Evolutionary conservation across 768 basidiomycete genomes (phyloP), one percentile per base, ranked within the genome.

Genomic region (Suillus subluteus): DNA sequence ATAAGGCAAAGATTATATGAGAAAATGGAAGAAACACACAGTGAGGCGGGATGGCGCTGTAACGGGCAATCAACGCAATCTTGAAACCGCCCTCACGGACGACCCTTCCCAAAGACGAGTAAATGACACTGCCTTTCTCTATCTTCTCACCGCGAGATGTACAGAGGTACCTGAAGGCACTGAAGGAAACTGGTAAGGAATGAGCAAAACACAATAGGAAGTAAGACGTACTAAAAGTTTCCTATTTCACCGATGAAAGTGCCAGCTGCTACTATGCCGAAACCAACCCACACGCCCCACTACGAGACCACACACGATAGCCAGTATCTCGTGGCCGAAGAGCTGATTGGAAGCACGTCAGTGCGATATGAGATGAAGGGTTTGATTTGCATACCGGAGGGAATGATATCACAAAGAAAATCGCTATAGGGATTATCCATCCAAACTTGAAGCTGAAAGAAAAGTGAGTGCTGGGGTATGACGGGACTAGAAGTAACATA

Each of bases 281-380:
- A 97, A 3, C 95, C 96, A 30, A 84, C 73, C 84, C 96, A 90
- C 2, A 96, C 80, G 3, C 94, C 95, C 94, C 94, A 98, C n/a
- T 3, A 97, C 92, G 41, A 97, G 76, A 21, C 96, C 96, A 71
- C 94, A 95, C 8, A 97, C 82, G 43, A 96, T 85, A 30, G 93
- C 92, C 48, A 97, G 83, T 65, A 97, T 92, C 82, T 97, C 96
- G 68, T 97, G 95, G 6, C 96, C 96, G 72, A 96, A 96, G 21
- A 97, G 86, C 86, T 92, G 58, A n/a, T 71, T 3, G 68, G 5
- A 65, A 43, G 43, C 9, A 16, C 18, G 23, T 46, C 11, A 37
- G 12, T 59, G 44, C 30, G 58, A 59, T 6, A 23, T 30, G 37
- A 18, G 2, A 41, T 30, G 58, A 30, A 54, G 65, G 54, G 30